phyloP scores from a whole-genome alignment of 306 rosid genomes.

The Vigna radiata region DNA sequence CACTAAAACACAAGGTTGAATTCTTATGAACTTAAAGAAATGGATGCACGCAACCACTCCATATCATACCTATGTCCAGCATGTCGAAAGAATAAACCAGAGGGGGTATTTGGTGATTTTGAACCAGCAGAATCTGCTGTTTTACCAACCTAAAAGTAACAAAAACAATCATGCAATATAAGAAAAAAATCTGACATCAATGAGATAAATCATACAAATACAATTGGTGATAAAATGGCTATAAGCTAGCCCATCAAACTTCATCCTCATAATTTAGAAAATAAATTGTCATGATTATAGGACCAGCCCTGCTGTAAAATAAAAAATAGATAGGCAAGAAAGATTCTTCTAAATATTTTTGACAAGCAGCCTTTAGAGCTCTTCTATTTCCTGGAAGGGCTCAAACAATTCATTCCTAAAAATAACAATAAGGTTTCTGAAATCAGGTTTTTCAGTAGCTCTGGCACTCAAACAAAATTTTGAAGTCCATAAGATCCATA shows the following conservation, averaged over 20 bases:
- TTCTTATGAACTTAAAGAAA: slow-evolving; percentile 34
- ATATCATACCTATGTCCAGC: slow-evolving; percentile 63
- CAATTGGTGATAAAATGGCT: slow-evolving; percentile 12
- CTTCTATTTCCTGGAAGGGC: neutral
- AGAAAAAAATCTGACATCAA: neutral
- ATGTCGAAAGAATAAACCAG: slow-evolving; percentile 63
- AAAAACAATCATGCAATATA: neutral
- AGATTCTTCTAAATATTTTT: slow-evolving; percentile 13
- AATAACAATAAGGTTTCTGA: neutral
- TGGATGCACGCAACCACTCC: neutral
- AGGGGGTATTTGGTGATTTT: slow-evolving; percentile 32
- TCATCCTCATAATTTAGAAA: neutral
- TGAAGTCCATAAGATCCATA: slow-evolving; percentile 8
- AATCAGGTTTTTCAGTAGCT: slow-evolving; percentile 9
- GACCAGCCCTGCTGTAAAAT: neutral
- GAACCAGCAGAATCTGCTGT: slow-evolving; percentile 47
- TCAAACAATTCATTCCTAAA: slow-evolving; percentile 3
- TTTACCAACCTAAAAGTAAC: slow-evolving; percentile 54
- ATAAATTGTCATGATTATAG: neutral
- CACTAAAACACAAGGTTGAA: slow-evolving; percentile 10
- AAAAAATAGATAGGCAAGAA: slow-evolving; percentile 14
- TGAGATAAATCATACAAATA: neutral
- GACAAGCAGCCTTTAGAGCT: neutral
- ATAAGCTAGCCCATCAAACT: neutral
- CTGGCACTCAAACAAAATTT: neutral